phyloP scores from a whole-genome alignment of 169 alveolate genomes.

The Ichthyophthirius multifiliis region DNA sequence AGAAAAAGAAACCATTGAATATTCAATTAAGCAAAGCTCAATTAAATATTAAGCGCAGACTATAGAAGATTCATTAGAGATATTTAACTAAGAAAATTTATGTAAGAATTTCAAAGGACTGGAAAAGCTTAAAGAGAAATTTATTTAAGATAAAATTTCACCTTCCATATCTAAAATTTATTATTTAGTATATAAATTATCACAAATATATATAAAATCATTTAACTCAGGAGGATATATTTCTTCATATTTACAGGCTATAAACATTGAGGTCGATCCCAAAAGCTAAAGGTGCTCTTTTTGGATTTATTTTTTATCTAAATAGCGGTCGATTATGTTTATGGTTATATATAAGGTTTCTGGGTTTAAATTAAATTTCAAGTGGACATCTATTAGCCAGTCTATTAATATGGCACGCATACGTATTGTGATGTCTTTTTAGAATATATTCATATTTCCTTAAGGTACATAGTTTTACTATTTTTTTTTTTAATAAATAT shows the following conservation, averaged over 20 bases:
- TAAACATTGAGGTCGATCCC: slow-evolving; percentile 76
- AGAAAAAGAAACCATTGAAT: slow-evolving; percentile 26
- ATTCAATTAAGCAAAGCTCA: slow-evolving; percentile 52
- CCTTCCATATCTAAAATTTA: slow-evolving; percentile 66
- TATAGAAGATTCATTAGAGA: slow-evolving; percentile 37
- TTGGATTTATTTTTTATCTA: slow-evolving; percentile 33
- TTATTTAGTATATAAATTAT: slow-evolving; percentile 65
- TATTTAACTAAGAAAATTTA: slow-evolving; percentile 49
- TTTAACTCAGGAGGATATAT: slow-evolving; percentile 79
- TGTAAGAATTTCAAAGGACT: slow-evolving; percentile 61
- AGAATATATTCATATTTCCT: slow-evolving; percentile 17
- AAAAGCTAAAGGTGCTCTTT: slow-evolving; percentile 59
- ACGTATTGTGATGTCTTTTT: slow-evolving; percentile 75
- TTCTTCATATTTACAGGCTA: slow-evolving; percentile 82
- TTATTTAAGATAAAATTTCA: slow-evolving; percentile 50
- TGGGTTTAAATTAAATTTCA: slow-evolving; percentile 62
- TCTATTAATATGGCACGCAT: slow-evolving; percentile 83
- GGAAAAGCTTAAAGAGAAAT: slow-evolving; percentile 60
- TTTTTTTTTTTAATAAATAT: no score
- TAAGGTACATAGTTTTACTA: slow-evolving; percentile 13
- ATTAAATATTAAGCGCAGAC: slow-evolving; percentile 50
- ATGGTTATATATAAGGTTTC: slow-evolving; percentile 79
- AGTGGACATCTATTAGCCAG: slow-evolving; percentile 84
- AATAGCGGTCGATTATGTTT: slow-evolving; percentile 70
- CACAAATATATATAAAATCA: slow-evolving; percentile 70